phyloP scores from a whole-genome alignment of 768 basidiomycete genomes.

The Clathrus columnatus region DNA sequence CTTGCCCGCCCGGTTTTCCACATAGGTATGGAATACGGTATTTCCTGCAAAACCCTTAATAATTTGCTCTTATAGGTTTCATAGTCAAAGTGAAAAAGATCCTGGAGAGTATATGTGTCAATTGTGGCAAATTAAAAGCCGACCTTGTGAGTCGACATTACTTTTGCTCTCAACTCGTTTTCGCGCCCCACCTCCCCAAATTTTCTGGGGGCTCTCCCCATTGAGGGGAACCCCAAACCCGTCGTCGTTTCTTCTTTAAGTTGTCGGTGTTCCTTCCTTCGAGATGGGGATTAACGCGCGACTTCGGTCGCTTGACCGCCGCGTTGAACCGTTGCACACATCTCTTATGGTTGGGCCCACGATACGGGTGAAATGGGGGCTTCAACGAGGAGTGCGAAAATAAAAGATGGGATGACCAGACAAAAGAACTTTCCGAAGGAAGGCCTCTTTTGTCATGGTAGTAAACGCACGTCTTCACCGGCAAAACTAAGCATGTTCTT shows the following conservation, averaged over 20 bases:
- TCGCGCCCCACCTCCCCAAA: conserved; percentile 84
- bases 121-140: conserved; percentile 96
- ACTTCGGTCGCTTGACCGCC: conserved; percentile 95
- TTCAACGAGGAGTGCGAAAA: conserved; percentile 92
- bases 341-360: conserved; percentile 78
- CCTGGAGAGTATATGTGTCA: conserved; percentile 95
- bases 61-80: conserved; percentile 51
- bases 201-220: conserved; percentile 99
- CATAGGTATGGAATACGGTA: conserved; percentile 49
- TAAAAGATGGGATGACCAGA: conserved; percentile 37
- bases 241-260: conserved; percentile 36
- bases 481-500: conserved; percentile 9
- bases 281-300: conserved; percentile 66
- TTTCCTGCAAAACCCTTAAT: background rate
- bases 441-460: conserved; percentile 37
- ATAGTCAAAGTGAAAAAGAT: conserved; percentile 99
- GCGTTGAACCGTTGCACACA: conserved; percentile 58
- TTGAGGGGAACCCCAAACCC: conserved; percentile 90
- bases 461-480: conserved; percentile 9
- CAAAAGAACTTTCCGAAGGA: conserved; percentile 64
- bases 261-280: conserved; percentile 69
- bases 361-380: conserved; percentile 96
- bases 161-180: conserved; percentile 74
- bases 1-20: conserved; percentile 95
- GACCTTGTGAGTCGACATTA: conserved; percentile 85